Evolutionary conservation across 805 yeast genomes (phyloP).

Genomic region (Yamadazyma laniorum): DNA sequence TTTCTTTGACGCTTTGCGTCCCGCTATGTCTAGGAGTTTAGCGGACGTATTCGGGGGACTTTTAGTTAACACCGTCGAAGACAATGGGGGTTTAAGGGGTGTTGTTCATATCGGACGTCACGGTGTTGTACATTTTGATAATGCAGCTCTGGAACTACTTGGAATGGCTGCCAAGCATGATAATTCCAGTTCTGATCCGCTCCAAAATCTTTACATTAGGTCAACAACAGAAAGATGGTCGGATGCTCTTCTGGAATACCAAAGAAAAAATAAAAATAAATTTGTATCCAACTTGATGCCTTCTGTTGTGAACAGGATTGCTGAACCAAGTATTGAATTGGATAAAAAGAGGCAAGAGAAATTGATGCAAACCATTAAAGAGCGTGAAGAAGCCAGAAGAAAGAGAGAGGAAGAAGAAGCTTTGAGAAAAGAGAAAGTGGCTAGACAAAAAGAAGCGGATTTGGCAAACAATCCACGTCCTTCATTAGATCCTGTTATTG

Average conservation of each 20-base stretch:
- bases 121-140: slow-evolving; percentile 19
- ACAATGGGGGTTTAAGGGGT: slow-evolving; percentile 20
- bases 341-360: slow-evolving; percentile 25
- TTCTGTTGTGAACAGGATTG: slow-evolving; percentile 46
- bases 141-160: slow-evolving; percentile 23
- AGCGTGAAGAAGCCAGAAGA: slow-evolving; percentile 30
- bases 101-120: slow-evolving; percentile 22
- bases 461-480: slow-evolving; percentile 7
- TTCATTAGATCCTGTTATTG: slow-evolving; percentile 53
- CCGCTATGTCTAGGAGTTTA: slow-evolving; percentile 19
- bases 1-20: slow-evolving; percentile 26
- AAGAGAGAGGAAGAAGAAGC: slow-evolving; percentile 28
- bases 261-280: slow-evolving; percentile 35
- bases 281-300: slow-evolving; percentile 22
- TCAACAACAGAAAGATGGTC: slow-evolving; percentile 71
- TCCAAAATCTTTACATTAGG: slow-evolving; percentile 27
- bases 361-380: slow-evolving; percentile 27
- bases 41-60: slow-evolving; percentile 16
- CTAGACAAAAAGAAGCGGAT: slow-evolving; percentile 15
- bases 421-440: slow-evolving; percentile 16
- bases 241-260: slow-evolving; percentile 52
- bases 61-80: slow-evolving; percentile 17
- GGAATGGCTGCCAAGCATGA: slow-evolving; percentile 13
- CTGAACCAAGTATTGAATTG: slow-evolving; percentile 46
- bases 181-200: slow-evolving; percentile 14